phyloP scores from a whole-genome alignment of 225 moss, liverwort and hornwort species.

The Climacium dendroides region DNA sequence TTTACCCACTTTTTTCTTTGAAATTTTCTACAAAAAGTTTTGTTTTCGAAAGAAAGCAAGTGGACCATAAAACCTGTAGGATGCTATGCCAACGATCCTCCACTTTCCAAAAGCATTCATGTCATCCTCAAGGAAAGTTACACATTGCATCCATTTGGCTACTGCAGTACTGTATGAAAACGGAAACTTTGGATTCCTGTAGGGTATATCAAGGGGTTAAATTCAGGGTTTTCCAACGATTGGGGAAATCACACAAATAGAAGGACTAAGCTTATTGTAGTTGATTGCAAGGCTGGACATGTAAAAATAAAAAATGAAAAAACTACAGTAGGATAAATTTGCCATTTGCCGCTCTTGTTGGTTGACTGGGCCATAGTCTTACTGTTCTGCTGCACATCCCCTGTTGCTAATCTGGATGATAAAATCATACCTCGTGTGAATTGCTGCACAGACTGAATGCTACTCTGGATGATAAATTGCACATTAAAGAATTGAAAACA shows the following conservation, averaged over 20 bases:
- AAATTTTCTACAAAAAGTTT: background rate
- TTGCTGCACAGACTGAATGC: background rate
- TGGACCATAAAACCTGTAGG: too few species aligned
- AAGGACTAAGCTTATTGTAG: too few species aligned
- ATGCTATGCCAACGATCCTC: too few species aligned
- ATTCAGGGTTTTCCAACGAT: background rate
- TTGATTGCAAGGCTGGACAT: background rate
- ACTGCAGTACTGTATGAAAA: background rate
- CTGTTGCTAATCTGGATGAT: background rate
- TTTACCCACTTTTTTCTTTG: background rate
- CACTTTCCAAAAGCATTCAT: background rate
- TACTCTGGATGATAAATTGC: background rate
- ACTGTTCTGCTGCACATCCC: background rate
- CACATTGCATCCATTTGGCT: background rate
- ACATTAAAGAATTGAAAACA: background rate
- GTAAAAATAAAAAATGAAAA: too few species aligned
- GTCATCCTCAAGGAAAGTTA: too few species aligned
- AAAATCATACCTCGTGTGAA: background rate
- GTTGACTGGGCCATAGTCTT: background rate
- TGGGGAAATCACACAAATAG: background rate
- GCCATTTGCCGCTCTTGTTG: background rate
- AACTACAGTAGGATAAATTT: too few species aligned
- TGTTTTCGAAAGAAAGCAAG: background rate
- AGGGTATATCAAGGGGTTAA: background rate
- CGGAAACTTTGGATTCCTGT: background rate